Evolutionary conservation across 352 stramenopile species (phyloP).

Genomic region (Globisporangium okanoganense): DNA sequence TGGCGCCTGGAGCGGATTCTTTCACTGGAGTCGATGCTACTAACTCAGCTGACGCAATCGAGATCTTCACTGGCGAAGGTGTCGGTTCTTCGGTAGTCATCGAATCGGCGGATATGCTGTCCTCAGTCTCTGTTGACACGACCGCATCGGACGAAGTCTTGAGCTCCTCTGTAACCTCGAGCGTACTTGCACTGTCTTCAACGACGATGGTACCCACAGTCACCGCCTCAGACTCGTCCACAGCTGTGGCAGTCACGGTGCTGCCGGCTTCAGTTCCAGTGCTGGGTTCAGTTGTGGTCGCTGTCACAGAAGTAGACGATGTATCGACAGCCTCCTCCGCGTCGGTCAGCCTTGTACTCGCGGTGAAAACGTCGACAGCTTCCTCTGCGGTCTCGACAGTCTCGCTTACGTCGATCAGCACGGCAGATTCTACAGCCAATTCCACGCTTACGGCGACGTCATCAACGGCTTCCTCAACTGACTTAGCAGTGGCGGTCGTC

Average conservation of each 20-base stretch:
- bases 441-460: neutral
- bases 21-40: conserved; percentile 2
- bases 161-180: neutral
- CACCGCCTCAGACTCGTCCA: neutral
- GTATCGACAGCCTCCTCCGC: neutral
- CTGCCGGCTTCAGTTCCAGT: neutral
- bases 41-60: neutral
- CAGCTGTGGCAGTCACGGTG: neutral
- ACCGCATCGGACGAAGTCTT: neutral
- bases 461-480: neutral
- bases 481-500: neutral
- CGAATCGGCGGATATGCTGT: neutral
- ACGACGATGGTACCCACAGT: neutral
- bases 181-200: neutral
- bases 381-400: neutral
- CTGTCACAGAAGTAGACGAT: neutral
- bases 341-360: neutral
- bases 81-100: neutral
- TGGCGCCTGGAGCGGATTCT: neutral
- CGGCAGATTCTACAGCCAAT: conserved; percentile 14
- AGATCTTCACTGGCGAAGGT: conserved; percentile 6
- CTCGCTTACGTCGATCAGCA: neutral
- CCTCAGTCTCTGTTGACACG: neutral
- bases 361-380: neutral
- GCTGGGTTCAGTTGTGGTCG: neutral